Percentiles rank a stretch among this genome's conserved stretches.
Conservation (phyloP, 2,329 filamentous ascomycete genomes). For the Ophiostoma piceae region DNA sequence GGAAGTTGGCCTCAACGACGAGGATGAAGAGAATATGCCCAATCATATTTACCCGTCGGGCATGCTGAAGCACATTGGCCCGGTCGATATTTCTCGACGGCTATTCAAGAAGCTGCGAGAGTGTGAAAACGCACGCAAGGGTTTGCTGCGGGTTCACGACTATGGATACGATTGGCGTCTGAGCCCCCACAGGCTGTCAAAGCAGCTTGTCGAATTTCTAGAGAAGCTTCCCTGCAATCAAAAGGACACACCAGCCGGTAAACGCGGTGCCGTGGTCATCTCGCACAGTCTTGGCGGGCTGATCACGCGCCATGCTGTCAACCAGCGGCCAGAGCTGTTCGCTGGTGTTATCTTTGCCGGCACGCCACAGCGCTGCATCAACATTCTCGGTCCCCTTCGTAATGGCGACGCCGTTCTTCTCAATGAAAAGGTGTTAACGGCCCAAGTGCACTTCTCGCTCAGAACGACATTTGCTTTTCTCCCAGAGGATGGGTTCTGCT, state of each 20-base stretch:
- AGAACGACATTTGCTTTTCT: slow-evolving; percentile 80
- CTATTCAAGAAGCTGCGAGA: slow-evolving; percentile 72
- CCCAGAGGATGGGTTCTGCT: slow-evolving; percentile 81
- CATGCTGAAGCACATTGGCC: slow-evolving; percentile 87
- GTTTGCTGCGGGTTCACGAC: slow-evolving; percentile 73
- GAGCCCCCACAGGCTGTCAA: slow-evolving; percentile 70
- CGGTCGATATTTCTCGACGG: slow-evolving; percentile 80
- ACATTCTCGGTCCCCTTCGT: slow-evolving; percentile 81
- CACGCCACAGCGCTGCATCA: slow-evolving; percentile 78
- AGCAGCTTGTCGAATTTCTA: slow-evolving; percentile 66
- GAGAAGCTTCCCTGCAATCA: slow-evolving; percentile 70
- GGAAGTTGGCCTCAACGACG: slow-evolving; percentile 73
- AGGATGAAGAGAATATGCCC: slow-evolving; percentile 79
- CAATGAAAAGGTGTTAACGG: slow-evolving; percentile 82
- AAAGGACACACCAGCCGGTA: slow-evolving; percentile 49
- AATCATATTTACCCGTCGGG: slow-evolving; percentile 78
- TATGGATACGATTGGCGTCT: slow-evolving; percentile 95
- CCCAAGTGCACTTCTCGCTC: slow-evolving; percentile 88
- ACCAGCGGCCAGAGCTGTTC: slow-evolving; percentile 78
- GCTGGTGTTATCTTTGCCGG: slow-evolving; percentile 81
- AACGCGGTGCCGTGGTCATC: slow-evolving; percentile 70
- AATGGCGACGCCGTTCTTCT: slow-evolving; percentile 90
- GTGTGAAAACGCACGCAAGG: slow-evolving; percentile 65
- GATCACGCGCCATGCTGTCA: slow-evolving; percentile 83
- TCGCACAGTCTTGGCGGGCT: slow-evolving; percentile 84